phyloP scores from a whole-genome alignment of 352 stramenopile species.

The Blastocystis sp. region DNA sequence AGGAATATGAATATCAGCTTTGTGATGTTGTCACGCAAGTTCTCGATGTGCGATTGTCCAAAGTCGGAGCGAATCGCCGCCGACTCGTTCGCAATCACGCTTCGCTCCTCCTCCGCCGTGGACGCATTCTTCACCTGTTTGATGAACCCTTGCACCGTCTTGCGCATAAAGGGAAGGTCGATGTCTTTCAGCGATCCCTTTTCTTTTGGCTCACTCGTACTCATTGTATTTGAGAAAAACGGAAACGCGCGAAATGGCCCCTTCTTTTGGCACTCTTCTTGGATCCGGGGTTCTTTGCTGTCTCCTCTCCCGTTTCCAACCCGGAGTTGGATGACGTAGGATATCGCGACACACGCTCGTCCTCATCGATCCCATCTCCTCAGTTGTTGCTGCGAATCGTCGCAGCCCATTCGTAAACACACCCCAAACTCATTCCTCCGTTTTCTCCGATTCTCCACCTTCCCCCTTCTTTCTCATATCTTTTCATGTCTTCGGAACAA shows the following conservation, averaged over 20 bases:
- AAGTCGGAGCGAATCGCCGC: slow-evolving; percentile 96
- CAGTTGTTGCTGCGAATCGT: no score
- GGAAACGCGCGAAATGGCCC: background rate
- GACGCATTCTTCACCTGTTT: slow-evolving; percentile 48
- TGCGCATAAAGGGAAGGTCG: background rate
- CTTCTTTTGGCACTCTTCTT: no score
- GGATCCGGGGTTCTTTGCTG: no score
- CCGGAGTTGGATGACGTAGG: no score
- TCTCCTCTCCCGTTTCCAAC: no score
- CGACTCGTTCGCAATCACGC: slow-evolving; percentile 96
- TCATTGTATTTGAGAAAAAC: background rate
- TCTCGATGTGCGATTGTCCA: slow-evolving; percentile 90
- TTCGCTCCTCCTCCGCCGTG: slow-evolving; percentile 90
- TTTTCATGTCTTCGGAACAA: background rate
- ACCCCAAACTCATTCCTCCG: background rate
- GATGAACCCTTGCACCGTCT: slow-evolving; percentile 27
- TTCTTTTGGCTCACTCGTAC: background rate
- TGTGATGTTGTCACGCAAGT: slow-evolving; percentile 94
- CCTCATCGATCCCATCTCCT: no score
- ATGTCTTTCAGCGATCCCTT: slow-evolving; percentile 11
- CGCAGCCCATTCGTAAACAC: no score
- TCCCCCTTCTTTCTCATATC: background rate
- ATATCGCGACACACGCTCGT: no score
- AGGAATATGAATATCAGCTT: slow-evolving; percentile 99
- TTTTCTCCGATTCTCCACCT: background rate